Evolutionary conservation across 2,329 filamentous ascomycete species (phyloP).

Genomic region (Pezicula radicicola): DNA sequence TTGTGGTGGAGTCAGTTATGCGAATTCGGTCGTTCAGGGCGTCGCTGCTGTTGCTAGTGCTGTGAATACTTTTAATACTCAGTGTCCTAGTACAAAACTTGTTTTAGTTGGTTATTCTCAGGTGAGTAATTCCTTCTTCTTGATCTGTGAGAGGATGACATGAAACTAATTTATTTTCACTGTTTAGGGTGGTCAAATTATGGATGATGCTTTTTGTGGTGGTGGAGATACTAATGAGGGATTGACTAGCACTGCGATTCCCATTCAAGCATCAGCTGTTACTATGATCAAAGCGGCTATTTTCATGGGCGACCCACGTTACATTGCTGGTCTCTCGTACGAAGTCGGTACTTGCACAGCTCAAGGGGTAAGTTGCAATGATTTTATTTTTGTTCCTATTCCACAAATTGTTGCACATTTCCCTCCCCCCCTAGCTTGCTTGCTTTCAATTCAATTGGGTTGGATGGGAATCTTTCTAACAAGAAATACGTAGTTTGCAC

Average conservation of each 20-base stretch:
- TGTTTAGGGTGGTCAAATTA: slow-evolving; percentile 55
- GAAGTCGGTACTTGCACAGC: slow-evolving; percentile 59
- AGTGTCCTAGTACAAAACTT: slow-evolving; percentile 54
- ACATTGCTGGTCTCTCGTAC: slow-evolving; percentile 52
- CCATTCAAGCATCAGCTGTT: slow-evolving; percentile 43
- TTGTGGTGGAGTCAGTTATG: slow-evolving; percentile 59
- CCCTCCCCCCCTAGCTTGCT: too few relatives aligned
- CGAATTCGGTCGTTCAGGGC: slow-evolving; percentile 54
- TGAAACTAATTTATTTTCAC: background rate
- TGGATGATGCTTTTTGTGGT: slow-evolving; percentile 60
- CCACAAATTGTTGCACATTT: background rate
- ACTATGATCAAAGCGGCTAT: slow-evolving; percentile 60
- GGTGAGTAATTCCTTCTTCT: slow-evolving; percentile 30
- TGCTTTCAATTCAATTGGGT: too few relatives aligned
- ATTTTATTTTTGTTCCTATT: too few relatives aligned
- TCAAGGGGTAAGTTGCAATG: slow-evolving; percentile 48
- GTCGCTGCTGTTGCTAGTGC: slow-evolving; percentile 55
- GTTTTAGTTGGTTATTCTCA: slow-evolving; percentile 63
- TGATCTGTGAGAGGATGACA: background rate
- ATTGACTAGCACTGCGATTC: slow-evolving; percentile 40
- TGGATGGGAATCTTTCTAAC: background rate
- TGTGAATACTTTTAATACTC: slow-evolving; percentile 54
- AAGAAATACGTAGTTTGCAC: slow-evolving; percentile 43
- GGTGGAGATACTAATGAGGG: slow-evolving; percentile 47
- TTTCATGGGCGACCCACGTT: slow-evolving; percentile 62